Base-by-base conservation (phyloP, 805 yeast species). In the Wickerhamomyces pijperi region DNA sequence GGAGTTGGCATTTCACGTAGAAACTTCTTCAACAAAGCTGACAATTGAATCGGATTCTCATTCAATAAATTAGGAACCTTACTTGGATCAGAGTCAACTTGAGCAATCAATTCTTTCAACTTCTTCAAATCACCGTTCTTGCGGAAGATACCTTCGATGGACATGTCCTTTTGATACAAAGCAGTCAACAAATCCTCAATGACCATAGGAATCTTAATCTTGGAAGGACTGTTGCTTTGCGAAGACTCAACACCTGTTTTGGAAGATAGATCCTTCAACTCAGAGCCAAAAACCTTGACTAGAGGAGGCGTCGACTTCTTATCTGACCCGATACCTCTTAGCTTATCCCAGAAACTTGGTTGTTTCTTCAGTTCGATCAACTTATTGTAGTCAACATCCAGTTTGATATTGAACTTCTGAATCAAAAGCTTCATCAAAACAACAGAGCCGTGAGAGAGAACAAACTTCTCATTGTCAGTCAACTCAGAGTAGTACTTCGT, bases 111-210 rank as follows among this genome's bases (percentile, higher is more conserved):
- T 47, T 79, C 83, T 48, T 81, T 75, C 37, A 90, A 65, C 35
- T 83, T 72, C 50, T 87, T 77, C 53, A 92, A 88, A 55, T 92
- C 92, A 53, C 99, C 99, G 55, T 92, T 92, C 54, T 88, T 82
- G 51, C 99, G 75, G 70, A 92, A 92, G 4, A 92, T 81, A 43
- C 98, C 98, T 59, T 92, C 98, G 23, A 79, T 87, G 3, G 97
- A 84, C 81, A 90, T 76, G 60, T 92, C 97, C 68, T 84, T 86
- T 43, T 82, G 90, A 39, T 84, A 74, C 65, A 92, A 72, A 0
- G 94, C 83, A 23, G 76, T 72, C 28, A 92, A 76, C 15, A 88
- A 64, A 51, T 92, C 97, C 51, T 90, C 97, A 34, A 92, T 69
- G 31, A 92, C 65, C 36, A 84, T 70, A 1, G 99, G 99, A 33